Conservation (phyloP, 164 flowering plant species). For the Magnolia officinalis region DNA sequence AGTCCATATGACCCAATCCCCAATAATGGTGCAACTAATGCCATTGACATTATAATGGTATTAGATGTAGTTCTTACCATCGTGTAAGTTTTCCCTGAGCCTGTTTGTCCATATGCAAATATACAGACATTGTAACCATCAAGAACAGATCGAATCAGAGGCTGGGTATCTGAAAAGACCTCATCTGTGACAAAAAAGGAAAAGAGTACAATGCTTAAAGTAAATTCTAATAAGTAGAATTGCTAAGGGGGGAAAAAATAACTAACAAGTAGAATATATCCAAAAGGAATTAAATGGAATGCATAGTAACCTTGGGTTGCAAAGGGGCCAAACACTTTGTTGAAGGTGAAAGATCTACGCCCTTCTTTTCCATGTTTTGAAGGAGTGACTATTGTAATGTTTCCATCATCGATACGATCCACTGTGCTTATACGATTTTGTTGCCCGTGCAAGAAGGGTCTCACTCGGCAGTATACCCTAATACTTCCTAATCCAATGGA, state of each 20-base stretch:
- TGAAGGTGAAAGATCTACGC: conserved; percentile 69
- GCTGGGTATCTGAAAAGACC: conserved; percentile 88
- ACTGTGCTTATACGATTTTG: conserved; percentile 52
- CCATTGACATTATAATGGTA: too few relatives aligned
- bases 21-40: not conserved
- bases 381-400: conserved; percentile 54
- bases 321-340: conserved; percentile 89
- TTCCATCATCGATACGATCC: conserved; percentile 77
- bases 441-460: conserved; percentile 82
- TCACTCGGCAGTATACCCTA: conserved; percentile 92
- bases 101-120: conserved; percentile 99
- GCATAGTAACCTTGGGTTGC: conserved; percentile 77
- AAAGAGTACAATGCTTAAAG: not conserved
- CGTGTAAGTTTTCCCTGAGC: conserved; percentile 94
- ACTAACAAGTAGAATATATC: not conserved
- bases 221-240: not conserved
- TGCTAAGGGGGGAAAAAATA: not conserved
- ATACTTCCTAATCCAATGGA: conserved; percentile 61
- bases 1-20: not conserved
- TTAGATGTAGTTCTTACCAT: conserved; percentile 51
- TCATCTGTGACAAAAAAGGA: conserved; percentile 52
- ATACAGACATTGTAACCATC: conserved; percentile 99
- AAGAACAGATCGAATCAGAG: conserved; percentile 90
- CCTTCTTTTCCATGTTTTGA: conserved; percentile 77
- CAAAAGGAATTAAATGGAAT: not conserved